Evolutionary conservation across 495 filamentous ascomycete species (phyloP), one percentile per base, ranked within the genome.

Genomic region (Amniculicola lignicola): DNA sequence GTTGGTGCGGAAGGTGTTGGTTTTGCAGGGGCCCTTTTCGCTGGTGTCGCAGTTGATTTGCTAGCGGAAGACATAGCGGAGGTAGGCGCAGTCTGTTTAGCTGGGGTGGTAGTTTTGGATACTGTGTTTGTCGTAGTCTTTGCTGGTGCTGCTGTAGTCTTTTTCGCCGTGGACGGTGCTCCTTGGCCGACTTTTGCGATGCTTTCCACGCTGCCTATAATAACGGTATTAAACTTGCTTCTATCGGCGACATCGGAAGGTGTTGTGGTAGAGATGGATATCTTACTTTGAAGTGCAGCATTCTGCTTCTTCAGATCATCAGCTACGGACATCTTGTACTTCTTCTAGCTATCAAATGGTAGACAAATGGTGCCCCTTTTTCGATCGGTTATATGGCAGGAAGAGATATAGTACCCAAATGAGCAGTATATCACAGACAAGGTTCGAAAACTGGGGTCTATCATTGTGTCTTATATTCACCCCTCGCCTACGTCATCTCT

Each of bases 251-350:
- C n/a, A n/a, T n/a, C n/a, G n/a, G n/a, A n/a, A n/a, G n/a, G n/a
- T n/a, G n/a, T n/a, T n/a, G 37, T 6, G 10, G 23, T 28, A 16
- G 18, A 49, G 16, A 28, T 12, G 14, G 4, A 27, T 18, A 33
- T 35, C 50, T 16, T 35, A 59, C 61, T 22, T 45, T 63, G 61
- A 40, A 59, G 61, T 15, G 54, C 61, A 49, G 54, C 61, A 46
- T 54, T 59, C 50, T 63, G 61, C 38, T 59, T 42, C 27, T 59
- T 63, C 15, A 63, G 35, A n/a, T 58, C 36, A 21, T 63, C 55
- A 18, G 59, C 25, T 5, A 44, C 54, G 12, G 61, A 63, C 61
- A 63, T 63, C 1, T 19, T 59, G 4, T 12, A 16, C n/a, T n/a
- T n/a, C n/a, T n/a, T n/a, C n/a, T n/a, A n/a, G n/a, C n/a, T n/a